These are phyloP conservation scores for Zoysia pacifica DNA, from an alignment of 176 grass and related monocot genomes.

Conservation along the genomic window DNA sequence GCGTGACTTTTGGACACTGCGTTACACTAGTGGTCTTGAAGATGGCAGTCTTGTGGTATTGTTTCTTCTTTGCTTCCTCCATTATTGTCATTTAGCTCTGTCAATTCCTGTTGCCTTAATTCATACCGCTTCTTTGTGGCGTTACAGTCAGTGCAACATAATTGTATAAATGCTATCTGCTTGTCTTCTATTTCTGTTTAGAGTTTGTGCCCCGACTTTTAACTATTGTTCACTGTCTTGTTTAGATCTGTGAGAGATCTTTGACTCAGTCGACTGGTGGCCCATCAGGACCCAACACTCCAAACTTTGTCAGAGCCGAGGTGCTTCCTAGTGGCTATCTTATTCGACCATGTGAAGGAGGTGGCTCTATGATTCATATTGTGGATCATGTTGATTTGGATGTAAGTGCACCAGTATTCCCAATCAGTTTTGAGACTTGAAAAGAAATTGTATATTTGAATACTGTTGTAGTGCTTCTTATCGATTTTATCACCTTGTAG, in stretches of 20 bases:
- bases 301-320: constrained; percentile 91
- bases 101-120: constrained; percentile 6
- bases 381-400: constrained; percentile 98
- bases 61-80: constrained; percentile 20
- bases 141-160: background rate
- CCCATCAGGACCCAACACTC: constrained; percentile 73
- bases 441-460: constrained; percentile 23
- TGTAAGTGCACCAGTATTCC: constrained; percentile 52
- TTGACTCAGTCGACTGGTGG: constrained; percentile 86
- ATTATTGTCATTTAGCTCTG: constrained; percentile 4
- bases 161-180: background rate
- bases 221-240: constrained; percentile 31
- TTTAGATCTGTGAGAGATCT: constrained; percentile 99
- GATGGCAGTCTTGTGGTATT: constrained; percentile 99
- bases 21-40: constrained; percentile 94
- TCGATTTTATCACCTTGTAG: constrained; percentile 38
- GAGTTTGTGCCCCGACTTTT: constrained; percentile 28
- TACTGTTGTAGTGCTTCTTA: constrained; percentile 29
- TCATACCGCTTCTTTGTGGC: constrained; percentile 2
- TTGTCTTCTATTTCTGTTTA: background rate
- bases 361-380: constrained; percentile 99
- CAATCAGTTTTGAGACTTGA: constrained; percentile 4
- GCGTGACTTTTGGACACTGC: constrained; percentile 91
- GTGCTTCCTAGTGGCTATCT: constrained; percentile 95
- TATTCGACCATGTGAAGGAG: constrained; percentile 96